Base-by-base conservation (phyloP, 352 stramenopile genomes). In the Elongisporangium undulatum region DNA sequence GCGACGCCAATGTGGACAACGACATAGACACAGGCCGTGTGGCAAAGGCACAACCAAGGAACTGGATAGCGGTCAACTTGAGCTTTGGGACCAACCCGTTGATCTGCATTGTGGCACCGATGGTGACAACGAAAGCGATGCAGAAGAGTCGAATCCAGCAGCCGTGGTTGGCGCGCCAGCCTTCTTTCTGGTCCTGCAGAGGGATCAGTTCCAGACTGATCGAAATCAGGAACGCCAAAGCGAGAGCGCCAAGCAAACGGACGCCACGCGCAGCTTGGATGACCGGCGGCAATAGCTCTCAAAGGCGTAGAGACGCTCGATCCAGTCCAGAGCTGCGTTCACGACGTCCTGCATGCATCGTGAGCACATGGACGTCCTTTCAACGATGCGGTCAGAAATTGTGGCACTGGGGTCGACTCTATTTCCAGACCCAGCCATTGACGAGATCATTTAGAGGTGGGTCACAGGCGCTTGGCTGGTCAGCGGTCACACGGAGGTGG, bases 161-260 rank as follows among this genome's bases (percentile, higher is more conserved):
- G 0, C 68, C 64, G 12, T 61, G 61, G 34, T 75, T 75, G 20
- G 29, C 39, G 13, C 53, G 49, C 68, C 68, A 75, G 19, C 64
- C 68, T 15, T 59, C 49, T 1, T 17, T 26, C 39, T 64, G 68
- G 15, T 69, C 49, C 19, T 65, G 57, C 0, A 75, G 39, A 10
- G 64, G 64, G 13, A 65, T 49, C 17, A 45, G 62, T 58, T 68
- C 53, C 12, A 66, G 57, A 17, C 48, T 45, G 7, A 72, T 51
- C 2, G 65, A 52, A 15, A 75, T 7, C 9, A 69, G 2, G 2
- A 69, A 49, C 6, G 71, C 61, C 1, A 61, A 57, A 75, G 10
- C 3, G 68, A 64, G 10, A 64, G 62, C 6, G 56, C 34, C 5
- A 56, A 4, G 55, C 63, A 71, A 12, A 74, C 56, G 0, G 62